Evolutionary conservation across 108 stramenopile genomes (phyloP).

Genomic region (Parietichytrium sp.): DNA sequence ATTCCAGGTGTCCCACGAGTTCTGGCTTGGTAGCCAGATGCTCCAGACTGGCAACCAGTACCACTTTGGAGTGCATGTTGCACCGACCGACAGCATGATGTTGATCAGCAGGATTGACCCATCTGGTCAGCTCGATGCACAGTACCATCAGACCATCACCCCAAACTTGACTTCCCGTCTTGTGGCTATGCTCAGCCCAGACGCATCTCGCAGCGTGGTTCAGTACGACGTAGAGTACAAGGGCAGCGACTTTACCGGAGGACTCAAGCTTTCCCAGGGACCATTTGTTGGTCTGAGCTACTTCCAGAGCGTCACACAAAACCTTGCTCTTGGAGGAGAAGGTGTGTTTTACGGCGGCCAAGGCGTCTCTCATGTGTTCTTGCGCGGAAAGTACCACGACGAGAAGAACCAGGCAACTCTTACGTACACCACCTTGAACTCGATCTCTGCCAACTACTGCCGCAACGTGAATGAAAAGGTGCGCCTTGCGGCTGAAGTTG

Average conservation of each 20-base stretch:
- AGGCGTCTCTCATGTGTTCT: conserved; percentile 20
- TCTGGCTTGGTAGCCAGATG: conserved; percentile 39
- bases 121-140: conserved; percentile 18
- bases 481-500: conserved; percentile 7
- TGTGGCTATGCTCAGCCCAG: background rate
- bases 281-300: conserved; percentile 5
- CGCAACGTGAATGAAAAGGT: conserved; percentile 23
- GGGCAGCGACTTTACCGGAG: conserved; percentile 17
- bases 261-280: conserved; percentile 28
- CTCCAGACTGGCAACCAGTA: conserved; percentile 36
- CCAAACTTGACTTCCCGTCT: background rate
- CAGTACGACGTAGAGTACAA: conserved; percentile 25
- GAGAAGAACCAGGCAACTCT: conserved; percentile 9
- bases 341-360: conserved; percentile 22
- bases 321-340: conserved; percentile 34
- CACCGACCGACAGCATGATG: conserved; percentile 11
- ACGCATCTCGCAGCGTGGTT: background rate
- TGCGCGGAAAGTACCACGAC: conserved; percentile 35
- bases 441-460: conserved; percentile 33
- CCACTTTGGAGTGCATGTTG: conserved; percentile 37
- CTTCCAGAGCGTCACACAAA: conserved; percentile 30
- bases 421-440: conserved; percentile 24
- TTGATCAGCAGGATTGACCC: conserved; percentile 23
- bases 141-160: conserved; percentile 30
- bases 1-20: conserved; percentile 37